Evolutionary conservation across 225 moss, liverwort and hornwort genomes (phyloP).

Genomic region (Polytrichum commune): DNA sequence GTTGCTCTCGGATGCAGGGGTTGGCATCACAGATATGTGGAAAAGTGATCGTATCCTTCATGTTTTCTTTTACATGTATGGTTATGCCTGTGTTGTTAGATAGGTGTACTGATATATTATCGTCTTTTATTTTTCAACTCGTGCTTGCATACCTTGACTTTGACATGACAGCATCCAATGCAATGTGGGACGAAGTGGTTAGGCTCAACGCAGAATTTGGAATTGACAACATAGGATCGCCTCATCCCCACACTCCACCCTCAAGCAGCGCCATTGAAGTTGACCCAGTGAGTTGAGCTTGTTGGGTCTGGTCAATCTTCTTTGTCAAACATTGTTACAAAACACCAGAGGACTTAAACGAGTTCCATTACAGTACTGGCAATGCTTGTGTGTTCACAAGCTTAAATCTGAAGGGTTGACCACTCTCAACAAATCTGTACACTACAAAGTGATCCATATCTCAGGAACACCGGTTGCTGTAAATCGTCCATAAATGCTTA

Average conservation of each 20-base stretch:
- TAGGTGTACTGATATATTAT: background rate
- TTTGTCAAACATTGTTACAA: background rate
- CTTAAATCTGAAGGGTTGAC: background rate
- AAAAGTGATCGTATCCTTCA: slow-evolving; percentile 52
- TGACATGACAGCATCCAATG: slow-evolving; percentile 33
- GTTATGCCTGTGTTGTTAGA: no score
- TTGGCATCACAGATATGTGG: slow-evolving; percentile 64
- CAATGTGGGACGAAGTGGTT: slow-evolving; percentile 52
- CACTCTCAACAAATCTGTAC: slow-evolving; percentile 5
- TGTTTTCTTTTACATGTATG: background rate
- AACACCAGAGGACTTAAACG: background rate
- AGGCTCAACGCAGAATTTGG: slow-evolving; percentile 47
- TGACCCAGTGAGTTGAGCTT: slow-evolving; percentile 32
- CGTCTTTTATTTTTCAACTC: background rate
- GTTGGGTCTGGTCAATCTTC: background rate
- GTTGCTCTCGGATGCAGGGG: slow-evolving; percentile 54
- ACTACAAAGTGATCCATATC: slow-evolving; percentile 5
- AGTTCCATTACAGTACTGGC: background rate
- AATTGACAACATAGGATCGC: slow-evolving; percentile 34
- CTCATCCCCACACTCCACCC: slow-evolving; percentile 43
- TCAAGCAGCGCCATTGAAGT: slow-evolving; percentile 25
- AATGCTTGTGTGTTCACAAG: background rate
- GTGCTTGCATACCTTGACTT: background rate
- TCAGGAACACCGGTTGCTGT: background rate
- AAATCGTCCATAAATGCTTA: no score